Conservation (phyloP, 2,329 filamentous ascomycete genomes). For the Blastomyces gilchristii region DNA sequence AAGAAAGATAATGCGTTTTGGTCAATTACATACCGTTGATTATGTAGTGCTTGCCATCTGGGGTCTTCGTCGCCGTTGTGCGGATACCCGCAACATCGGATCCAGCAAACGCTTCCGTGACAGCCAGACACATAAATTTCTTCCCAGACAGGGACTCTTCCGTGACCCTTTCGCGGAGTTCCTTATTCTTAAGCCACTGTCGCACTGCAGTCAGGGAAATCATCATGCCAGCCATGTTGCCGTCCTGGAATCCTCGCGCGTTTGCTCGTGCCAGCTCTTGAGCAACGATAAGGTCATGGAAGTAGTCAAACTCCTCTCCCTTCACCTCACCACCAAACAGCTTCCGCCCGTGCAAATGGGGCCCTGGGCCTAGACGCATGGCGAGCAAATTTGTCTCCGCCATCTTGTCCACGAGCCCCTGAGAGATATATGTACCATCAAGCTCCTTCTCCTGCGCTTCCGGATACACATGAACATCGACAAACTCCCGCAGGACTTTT, state of each 20-base stretch:
- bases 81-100: conserved; percentile 55
- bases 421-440: conserved; percentile 52
- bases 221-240: conserved; percentile 77
- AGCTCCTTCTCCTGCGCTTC: conserved; percentile 54
- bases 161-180: conserved; percentile 56
- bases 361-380: conserved; percentile 74
- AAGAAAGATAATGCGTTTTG: conserved; percentile 38
- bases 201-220: conserved; percentile 71
- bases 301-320: conserved; percentile 76
- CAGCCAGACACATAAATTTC: conserved; percentile 82
- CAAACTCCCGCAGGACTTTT: conserved; percentile 46
- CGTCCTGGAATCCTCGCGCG: conserved; percentile 69
- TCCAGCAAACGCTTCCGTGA: conserved; percentile 72
- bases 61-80: conserved; percentile 47
- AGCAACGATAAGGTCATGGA: conserved; percentile 66
- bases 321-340: conserved; percentile 57
- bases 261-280: conserved; percentile 65
- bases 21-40: conserved; percentile 43
- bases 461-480: conserved; percentile 49
- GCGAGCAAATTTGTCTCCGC: conserved; percentile 62
- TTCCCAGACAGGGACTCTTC: conserved; percentile 65
- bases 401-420: conserved; percentile 68
- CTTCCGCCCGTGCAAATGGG: conserved; percentile 62
- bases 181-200: conserved; percentile 62
- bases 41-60: conserved; percentile 44